Evolutionary conservation across 169 alveolate species (phyloP).

Genomic region (Cryptosporidium baileyi): DNA sequence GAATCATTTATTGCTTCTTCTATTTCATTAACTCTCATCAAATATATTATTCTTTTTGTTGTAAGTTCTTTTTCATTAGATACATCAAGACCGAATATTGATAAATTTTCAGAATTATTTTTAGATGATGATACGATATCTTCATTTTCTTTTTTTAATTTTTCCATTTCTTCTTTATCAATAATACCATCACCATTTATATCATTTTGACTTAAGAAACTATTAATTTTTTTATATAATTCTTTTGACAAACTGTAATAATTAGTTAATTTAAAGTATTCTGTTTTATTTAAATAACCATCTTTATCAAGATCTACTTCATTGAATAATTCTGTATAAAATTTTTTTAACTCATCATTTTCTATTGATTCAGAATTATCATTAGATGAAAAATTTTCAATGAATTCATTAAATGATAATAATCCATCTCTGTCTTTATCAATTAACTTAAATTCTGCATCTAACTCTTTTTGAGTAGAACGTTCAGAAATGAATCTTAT

Average conservation of each 20-base stretch:
- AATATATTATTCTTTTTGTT: neutral
- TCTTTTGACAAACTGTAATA: conserved; percentile 41
- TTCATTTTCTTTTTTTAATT: conserved; percentile 1
- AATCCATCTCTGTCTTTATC: conserved; percentile 33
- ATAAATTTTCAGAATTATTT: neutral
- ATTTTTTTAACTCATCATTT: neutral
- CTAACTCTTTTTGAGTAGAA: conserved; percentile 15
- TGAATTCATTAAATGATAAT: conserved; percentile 13
- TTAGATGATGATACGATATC: neutral
- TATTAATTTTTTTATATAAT: conserved; percentile 3
- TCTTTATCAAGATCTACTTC: conserved; percentile 40
- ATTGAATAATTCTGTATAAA: conserved; percentile 1
- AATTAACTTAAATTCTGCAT: conserved; percentile 30
- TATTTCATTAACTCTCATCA: conserved; percentile 14
- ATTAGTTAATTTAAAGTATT: conserved; percentile 7
- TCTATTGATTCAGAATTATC: neutral
- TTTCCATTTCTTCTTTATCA: conserved; percentile 18
- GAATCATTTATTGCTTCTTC: conserved; percentile 36
- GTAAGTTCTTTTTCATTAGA: conserved; percentile 2
- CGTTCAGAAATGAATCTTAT: conserved; percentile 24
- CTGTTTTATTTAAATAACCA: neutral
- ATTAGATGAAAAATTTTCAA: neutral
- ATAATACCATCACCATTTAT: conserved; percentile 47
- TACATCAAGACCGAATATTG: conserved; percentile 17
- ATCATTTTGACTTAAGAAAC: conserved; percentile 27